Evolutionary conservation across 345 rosid species (phyloP).

Genomic region (Salix brachista): DNA sequence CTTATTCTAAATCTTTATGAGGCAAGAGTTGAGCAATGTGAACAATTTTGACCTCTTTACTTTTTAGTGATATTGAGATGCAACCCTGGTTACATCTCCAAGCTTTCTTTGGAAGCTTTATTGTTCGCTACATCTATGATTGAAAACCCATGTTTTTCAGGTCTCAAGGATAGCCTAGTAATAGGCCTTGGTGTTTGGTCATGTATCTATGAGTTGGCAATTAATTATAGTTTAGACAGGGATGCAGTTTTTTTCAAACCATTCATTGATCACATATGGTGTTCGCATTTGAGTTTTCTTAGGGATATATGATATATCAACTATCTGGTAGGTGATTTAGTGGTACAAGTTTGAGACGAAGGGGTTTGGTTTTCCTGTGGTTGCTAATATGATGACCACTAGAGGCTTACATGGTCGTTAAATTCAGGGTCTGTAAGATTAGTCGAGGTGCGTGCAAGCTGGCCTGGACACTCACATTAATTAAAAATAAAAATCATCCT

Average conservation of each 20-base stretch:
- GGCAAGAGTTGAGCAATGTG: background rate
- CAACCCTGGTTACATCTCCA: background rate
- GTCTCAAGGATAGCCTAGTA: background rate
- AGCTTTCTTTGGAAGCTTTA: background rate
- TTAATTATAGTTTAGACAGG: background rate
- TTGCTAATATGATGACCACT: too few relatives aligned
- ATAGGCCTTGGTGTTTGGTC: background rate
- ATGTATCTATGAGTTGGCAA: background rate
- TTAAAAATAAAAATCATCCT: too few relatives aligned
- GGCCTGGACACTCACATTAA: too few relatives aligned
- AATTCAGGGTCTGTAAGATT: too few relatives aligned
- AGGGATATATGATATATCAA: background rate
- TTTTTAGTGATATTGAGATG: background rate
- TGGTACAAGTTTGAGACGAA: too few relatives aligned
- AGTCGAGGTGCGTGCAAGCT: too few relatives aligned
- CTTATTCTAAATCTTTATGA: conserved; percentile 6
- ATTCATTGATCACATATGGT: background rate
- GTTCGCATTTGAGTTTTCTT: background rate
- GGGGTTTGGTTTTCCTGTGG: too few relatives aligned
- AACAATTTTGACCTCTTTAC: background rate
- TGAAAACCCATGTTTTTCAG: background rate
- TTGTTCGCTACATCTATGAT: background rate
- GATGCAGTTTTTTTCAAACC: background rate
- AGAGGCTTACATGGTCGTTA: too few relatives aligned
- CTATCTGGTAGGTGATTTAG: too few relatives aligned